phyloP scores from a whole-genome alignment of 78 protist genomes.

The Fonticula alba region DNA sequence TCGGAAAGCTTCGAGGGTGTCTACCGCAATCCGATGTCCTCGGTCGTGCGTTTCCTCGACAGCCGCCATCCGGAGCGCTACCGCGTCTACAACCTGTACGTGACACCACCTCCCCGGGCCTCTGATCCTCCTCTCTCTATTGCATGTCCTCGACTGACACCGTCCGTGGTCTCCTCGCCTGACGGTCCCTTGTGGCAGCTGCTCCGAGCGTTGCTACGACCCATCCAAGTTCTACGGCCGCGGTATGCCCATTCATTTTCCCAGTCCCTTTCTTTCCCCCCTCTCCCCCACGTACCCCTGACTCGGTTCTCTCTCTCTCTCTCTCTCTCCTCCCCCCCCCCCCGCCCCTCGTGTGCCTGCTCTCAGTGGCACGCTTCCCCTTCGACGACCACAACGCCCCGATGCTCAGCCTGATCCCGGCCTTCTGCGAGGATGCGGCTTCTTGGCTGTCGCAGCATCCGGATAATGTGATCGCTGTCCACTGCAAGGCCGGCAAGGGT shows the following conservation, averaged over 20 bases:
- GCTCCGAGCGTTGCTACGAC: constrained; percentile 59
- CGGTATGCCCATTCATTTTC: constrained; percentile 2
- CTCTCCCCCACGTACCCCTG: neutral
- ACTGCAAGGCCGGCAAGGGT: constrained; percentile 51
- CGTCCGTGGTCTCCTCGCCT: neutral
- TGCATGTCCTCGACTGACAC: neutral
- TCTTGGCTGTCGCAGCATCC: neutral
- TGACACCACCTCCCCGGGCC: neutral
- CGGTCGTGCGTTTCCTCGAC: constrained; percentile 24
- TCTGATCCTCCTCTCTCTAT: neutral
- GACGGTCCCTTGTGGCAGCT: constrained; percentile 1
- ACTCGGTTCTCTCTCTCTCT: neutral
- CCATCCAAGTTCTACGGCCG: constrained; percentile 36
- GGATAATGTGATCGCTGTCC: constrained; percentile 18
- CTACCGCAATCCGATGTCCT: constrained; percentile 19
- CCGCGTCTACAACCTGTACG: constrained; percentile 48
- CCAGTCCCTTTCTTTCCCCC: neutral
- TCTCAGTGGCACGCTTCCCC: constrained; percentile 14
- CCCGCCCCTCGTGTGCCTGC: neutral
- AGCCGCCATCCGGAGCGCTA: constrained; percentile 34
- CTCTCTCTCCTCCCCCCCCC: neutral
- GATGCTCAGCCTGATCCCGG: constrained; percentile 11
- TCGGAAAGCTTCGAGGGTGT: constrained; percentile 21
- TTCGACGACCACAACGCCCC: constrained; percentile 56
- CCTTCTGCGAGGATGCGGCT: constrained; percentile 5